phyloP scores from a whole-genome alignment of 495 filamentous ascomycete species.

The Penicillium flavigenum region DNA sequence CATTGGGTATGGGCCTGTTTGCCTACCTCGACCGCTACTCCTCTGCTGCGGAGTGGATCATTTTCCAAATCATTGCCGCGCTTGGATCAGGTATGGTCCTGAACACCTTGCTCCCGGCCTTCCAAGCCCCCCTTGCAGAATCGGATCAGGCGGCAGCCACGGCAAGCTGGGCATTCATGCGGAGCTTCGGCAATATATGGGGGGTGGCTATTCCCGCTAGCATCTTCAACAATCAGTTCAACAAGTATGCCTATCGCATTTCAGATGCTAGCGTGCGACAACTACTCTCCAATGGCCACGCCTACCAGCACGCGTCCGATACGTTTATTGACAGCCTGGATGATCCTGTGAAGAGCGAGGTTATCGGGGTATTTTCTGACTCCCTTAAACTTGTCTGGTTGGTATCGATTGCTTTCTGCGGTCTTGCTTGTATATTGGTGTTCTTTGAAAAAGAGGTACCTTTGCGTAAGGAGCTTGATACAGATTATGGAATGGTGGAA shows the following conservation, averaged over 20 bases:
- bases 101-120: constrained; percentile 35
- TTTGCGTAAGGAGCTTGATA: constrained; percentile 16
- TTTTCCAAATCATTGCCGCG: constrained; percentile 29
- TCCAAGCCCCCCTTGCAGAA: constrained; percentile 41
- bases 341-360: not conserved
- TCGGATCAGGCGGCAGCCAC: not conserved
- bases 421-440: constrained; percentile 1
- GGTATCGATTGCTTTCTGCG: constrained; percentile 12
- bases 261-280: not conserved
- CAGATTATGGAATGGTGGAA: constrained; percentile 7
- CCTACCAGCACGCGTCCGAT: not conserved
- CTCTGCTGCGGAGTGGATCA: constrained; percentile 18
- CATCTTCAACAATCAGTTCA: constrained; percentile 9
- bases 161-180: constrained; percentile 1
- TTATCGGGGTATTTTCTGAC: constrained; percentile 8
- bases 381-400: constrained; percentile 12
- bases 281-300: not conserved
- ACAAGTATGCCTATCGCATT: not conserved
- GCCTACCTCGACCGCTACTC: constrained; percentile 31
- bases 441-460: constrained; percentile 13
- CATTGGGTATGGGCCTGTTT: constrained; percentile 45
- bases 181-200: constrained; percentile 4
- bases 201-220: constrained; percentile 6
- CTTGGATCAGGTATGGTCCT: constrained; percentile 35
- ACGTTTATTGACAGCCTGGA: not conserved